A percentile compares a stretch with the other conserved stretches of the same genome.
Evolutionary conservation across 495 filamentous ascomycete genomes (phyloP).

Genomic region (Trichoderma gamsii): DNA sequence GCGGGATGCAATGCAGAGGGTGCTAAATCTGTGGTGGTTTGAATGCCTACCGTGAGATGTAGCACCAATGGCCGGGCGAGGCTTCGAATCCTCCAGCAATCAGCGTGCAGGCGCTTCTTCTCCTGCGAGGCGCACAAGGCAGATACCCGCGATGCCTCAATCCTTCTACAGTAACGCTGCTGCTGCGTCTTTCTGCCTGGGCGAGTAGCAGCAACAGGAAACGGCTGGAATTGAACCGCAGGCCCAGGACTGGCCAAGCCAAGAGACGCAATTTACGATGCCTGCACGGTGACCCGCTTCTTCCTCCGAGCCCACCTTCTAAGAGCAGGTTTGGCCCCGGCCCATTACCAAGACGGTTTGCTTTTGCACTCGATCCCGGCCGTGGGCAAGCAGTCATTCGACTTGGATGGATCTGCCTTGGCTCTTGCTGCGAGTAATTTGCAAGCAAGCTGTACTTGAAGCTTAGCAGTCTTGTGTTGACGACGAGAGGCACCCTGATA

Average conservation of each 20-base stretch:
- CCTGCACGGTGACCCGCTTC: neutral
- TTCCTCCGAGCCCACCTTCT: constrained; percentile 7
- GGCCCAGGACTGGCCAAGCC: neutral
- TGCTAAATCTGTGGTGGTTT: no score
- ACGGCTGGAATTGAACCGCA: neutral
- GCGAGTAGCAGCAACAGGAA: no score
- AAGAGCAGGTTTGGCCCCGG: neutral
- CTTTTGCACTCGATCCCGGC: constrained; percentile 9
- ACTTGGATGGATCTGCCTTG: neutral
- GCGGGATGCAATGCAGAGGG: neutral
- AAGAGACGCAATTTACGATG: constrained; percentile 9
- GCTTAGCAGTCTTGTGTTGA: no score
- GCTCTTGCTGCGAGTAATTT: constrained; percentile 1
- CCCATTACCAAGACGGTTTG: constrained; percentile 10
- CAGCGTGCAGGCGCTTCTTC: neutral
- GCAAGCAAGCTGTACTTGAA: no score
- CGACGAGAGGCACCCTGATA: no score
- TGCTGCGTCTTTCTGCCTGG: neutral
- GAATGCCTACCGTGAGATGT: no score
- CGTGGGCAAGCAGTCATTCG: neutral
- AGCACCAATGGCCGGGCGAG: neutral
- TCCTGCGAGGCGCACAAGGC: neutral
- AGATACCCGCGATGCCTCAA: constrained; percentile 2
- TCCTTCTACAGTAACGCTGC: neutral
- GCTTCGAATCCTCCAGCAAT: neutral